Evolutionary conservation across 1,284 basidiomycete species (phyloP).

Genomic region (Volvariella volvacea): DNA sequence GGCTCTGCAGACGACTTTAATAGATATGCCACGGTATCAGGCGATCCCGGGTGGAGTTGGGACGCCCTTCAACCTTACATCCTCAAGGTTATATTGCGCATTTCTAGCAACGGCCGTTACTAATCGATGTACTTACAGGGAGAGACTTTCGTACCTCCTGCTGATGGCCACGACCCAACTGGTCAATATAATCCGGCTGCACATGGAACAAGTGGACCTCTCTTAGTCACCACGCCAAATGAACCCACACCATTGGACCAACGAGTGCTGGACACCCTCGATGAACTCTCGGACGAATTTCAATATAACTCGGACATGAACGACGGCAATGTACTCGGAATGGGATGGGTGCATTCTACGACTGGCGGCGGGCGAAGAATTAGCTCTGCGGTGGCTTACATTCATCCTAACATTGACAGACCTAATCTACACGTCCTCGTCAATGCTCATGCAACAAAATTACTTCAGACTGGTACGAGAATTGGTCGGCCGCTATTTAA

Average conservation of each 20-base stretch:
- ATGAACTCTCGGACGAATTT: slow-evolving; percentile 24
- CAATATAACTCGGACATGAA: slow-evolving; percentile 32
- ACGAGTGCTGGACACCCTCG: slow-evolving; percentile 23
- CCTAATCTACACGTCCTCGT: slow-evolving; percentile 36
- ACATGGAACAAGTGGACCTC: slow-evolving; percentile 24
- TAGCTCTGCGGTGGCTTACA: slow-evolving; percentile 30
- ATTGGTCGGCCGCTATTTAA: neutral
- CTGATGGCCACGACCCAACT: slow-evolving; percentile 22
- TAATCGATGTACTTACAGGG: slow-evolving; percentile 11
- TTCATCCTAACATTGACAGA: slow-evolving; percentile 23
- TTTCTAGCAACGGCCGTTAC: too few relatives aligned
- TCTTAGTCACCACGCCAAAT: slow-evolving; percentile 27
- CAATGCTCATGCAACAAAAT: slow-evolving; percentile 13
- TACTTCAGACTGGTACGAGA: slow-evolving; percentile 22
- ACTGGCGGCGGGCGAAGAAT: slow-evolving; percentile 23
- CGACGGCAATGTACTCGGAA: slow-evolving; percentile 25
- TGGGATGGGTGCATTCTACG: slow-evolving; percentile 29
- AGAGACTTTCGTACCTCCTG: slow-evolving; percentile 19
- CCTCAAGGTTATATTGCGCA: slow-evolving; percentile 16
- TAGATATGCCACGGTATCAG: slow-evolving; percentile 24
- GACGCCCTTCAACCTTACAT: slow-evolving; percentile 24
- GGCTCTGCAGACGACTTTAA: slow-evolving; percentile 31
- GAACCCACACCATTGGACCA: slow-evolving; percentile 24
- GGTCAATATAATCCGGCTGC: slow-evolving; percentile 21
- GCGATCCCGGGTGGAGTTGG: slow-evolving; percentile 33